Evolutionary conservation across 2,329 filamentous ascomycete genomes (phyloP), one percentile per base, ranked within the genome.

Genomic region (Periconia sp.): DNA sequence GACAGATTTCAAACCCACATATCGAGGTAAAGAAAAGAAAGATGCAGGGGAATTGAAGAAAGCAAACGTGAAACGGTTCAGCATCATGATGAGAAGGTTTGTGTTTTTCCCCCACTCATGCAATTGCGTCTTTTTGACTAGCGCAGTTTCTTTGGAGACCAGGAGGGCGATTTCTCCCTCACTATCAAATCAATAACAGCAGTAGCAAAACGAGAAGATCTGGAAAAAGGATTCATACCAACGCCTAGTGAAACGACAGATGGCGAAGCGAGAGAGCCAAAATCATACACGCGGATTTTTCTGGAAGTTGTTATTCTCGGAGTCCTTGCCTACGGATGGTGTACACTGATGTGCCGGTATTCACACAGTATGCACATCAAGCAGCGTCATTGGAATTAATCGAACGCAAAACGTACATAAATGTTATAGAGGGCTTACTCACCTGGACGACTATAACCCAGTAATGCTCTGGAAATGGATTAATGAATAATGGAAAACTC

Each of bases 71-170:
- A 88, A 83, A 73, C 79, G 88, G 45, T 77, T 93, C 30, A 87
- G 85, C 47, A 79, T 94, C 54, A 92, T 94, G 90, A 89, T 89
- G 80, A 78, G 91, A 69, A 94, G 90, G 90, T 91, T 23, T 72
- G 54, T n/a, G 20, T 42, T 37, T 7, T n/a, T 35, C 15, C 43
- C 19, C 10, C 14, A 58, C 41, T 45, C 13, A 11, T 15, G 15
- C 23, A 37, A 17, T 43, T n/a, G 10, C 17, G 14, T 11, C 18
- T 44, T 14, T 40, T 65, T 74, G 48, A 74, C 53, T 35, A 44
- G 31, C 15, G 15, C 60, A 91, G 89, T 72, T 92, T 91, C 77
- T 92, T 92, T 61, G 89, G 86, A 9, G 74, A 81, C 0, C 89
- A 92, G 71, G 78, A 89, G 57, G 90, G 90, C 2, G 77, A 84